Conservation (phyloP, 805 yeast species). For the Lipomyces japonicus region DNA sequence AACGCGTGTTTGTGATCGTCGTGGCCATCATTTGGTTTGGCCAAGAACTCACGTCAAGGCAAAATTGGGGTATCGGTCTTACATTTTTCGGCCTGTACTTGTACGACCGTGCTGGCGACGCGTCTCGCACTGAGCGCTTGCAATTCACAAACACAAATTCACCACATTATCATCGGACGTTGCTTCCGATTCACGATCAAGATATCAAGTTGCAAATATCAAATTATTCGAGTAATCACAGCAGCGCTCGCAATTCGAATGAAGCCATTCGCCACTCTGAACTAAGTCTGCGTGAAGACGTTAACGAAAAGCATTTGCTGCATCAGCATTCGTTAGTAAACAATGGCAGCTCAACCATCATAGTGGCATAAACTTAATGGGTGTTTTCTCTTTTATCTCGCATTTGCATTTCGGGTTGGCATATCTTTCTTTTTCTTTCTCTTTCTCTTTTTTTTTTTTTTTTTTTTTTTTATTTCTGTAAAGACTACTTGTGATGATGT, state of each 20-base stretch:
- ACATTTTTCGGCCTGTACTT: conserved; percentile 42
- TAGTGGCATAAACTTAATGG: conserved; percentile 7
- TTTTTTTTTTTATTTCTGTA: no score
- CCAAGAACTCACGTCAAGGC: conserved; percentile 39
- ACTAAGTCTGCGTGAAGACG: conserved; percentile 3
- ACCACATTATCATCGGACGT: neutral
- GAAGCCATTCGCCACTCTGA: conserved; percentile 12
- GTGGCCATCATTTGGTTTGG: conserved; percentile 69
- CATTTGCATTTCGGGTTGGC: no score
- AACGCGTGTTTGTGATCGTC: conserved; percentile 77
- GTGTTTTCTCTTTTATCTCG: neutral
- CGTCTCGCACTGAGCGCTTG: conserved; percentile 21
- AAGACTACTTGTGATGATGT: no score
- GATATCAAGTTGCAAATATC: conserved; percentile 12
- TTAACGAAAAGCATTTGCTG: conserved; percentile 4
- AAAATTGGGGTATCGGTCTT: conserved; percentile 43
- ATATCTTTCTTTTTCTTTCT: no score
- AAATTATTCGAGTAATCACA: neutral
- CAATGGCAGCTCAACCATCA: conserved; percentile 4
- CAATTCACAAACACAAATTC: conserved; percentile 2
- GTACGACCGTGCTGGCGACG: conserved; percentile 44
- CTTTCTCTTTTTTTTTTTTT: no score
- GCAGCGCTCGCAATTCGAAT: conserved; percentile 4
- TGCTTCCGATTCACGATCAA: conserved; percentile 12
- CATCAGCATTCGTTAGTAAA: conserved; percentile 5